phyloP scores from a whole-genome alignment of 108 stramenopile species.

The Skeletonema grethae region DNA sequence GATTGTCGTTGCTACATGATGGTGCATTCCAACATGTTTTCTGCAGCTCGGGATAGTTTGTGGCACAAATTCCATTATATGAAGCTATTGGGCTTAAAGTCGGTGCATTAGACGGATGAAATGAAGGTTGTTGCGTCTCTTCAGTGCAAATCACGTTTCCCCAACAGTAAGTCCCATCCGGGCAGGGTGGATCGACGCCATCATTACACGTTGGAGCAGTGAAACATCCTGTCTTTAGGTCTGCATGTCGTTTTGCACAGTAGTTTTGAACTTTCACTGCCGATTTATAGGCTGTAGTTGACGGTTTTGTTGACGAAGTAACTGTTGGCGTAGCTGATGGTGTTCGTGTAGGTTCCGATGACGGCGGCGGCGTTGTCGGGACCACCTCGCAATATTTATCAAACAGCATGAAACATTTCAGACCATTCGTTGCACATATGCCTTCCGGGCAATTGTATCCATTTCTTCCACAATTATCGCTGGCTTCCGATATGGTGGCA shows the following conservation, averaged over 20 bases:
- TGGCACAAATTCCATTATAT: neutral
- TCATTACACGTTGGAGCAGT: slow-evolving; percentile 2
- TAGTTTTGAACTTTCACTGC: slow-evolving; percentile 3
- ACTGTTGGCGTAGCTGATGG: neutral
- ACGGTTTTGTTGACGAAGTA: slow-evolving; percentile 9
- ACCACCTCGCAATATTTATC: neutral
- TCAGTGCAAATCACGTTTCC: neutral
- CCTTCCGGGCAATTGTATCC: slow-evolving; percentile 41
- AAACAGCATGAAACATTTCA: slow-evolving; percentile 39
- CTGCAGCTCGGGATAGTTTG: slow-evolving; percentile 1
- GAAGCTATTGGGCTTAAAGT: neutral
- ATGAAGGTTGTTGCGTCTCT: neutral
- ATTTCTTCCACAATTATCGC: slow-evolving; percentile 28
- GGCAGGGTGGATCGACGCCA: slow-evolving; percentile 11
- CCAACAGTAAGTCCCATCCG: slow-evolving; percentile 3
- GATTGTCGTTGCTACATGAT: neutral
- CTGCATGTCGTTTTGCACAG: neutral
- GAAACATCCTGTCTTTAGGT: neutral
- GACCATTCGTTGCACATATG: slow-evolving; percentile 21
- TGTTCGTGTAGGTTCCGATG: neutral
- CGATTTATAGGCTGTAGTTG: neutral
- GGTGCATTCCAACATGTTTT: slow-evolving; percentile 8
- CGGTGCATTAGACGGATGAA: neutral
- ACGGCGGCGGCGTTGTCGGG: neutral
- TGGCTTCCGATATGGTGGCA: slow-evolving; percentile 22